Base-by-base conservation (phyloP, 805 yeast species). In the Saccharomycopsis fermentans region DNA sequence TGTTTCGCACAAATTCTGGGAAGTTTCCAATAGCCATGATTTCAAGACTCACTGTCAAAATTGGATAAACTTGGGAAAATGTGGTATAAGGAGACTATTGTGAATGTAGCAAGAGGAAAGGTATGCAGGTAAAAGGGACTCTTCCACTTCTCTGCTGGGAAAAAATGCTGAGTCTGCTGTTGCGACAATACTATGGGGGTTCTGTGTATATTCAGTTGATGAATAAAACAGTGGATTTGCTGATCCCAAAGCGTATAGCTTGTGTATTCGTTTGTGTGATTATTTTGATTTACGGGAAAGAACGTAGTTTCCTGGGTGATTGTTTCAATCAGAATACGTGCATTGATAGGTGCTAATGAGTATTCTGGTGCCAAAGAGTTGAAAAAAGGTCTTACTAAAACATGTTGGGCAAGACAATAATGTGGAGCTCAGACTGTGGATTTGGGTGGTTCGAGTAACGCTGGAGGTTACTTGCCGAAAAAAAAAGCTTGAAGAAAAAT, bases 11-110 rank as follows among this genome's bases (percentile, higher is more conserved):
- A 6, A 43, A 24, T 21, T 43, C 50, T 2, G 50, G 50, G 29
- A 43, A 43, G 29, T 43, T 43, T 43, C 50, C 50, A 43, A 43
- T 43, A 43, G 50, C 50, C 50, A 43, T 43, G 50, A 43, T 43
- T 43, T 43, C 50, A 43, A 43, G 50, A 21, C 50, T 43, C 50
- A 43, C 50, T 43, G 50, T 19, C 14, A 8, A 9, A 43, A 43
- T 32, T 32, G 35, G 35, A 32, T 32, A 32, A 32, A 32, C 35
- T 32, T 6, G 12, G 9, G 35, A 9, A 32, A 32, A 32, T 32
- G 35, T 6, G 12, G 35, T 4, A 32, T 32, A 4, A 11, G 8
- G 35, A 6, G 12, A 2, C 9, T 32, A 43, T 43, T 43, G 50
- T 24, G n/a, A 43, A 43, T 11, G 21, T 40, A 26, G 12, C 9